A percentile compares a stretch with the other conserved stretches of the same genome.
These are phyloP conservation scores for Wallacemonas sp. DNA, from an alignment of 208 protist species.

Conservation along the genomic window DNA sequence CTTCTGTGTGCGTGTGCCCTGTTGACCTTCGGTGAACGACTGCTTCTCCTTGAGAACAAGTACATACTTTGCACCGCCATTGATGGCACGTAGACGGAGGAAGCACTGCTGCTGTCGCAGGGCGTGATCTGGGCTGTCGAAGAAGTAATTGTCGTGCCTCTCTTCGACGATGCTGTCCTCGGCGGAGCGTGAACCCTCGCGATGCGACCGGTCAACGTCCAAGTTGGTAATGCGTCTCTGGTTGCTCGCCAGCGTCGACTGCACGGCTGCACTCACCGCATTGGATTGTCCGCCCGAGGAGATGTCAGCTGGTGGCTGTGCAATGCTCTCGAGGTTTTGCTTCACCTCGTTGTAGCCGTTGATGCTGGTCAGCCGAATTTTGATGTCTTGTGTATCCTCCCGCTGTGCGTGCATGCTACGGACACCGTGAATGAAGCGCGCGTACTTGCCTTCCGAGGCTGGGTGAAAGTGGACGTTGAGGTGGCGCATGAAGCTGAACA, in stretches of 20 bases:
- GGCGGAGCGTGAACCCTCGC: background rate
- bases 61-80: constrained; percentile 26
- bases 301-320: background rate
- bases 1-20: constrained; percentile 32
- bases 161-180: constrained; percentile 25
- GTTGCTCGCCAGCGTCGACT: background rate
- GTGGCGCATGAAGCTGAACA: constrained; percentile 32
- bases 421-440: constrained; percentile 46
- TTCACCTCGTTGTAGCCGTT: constrained; percentile 60
- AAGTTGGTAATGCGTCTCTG: constrained; percentile 10
- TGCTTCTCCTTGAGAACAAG: constrained; percentile 65
- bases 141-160: constrained; percentile 75
- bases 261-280: too few species aligned
- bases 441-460: constrained; percentile 69
- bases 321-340: constrained; percentile 33
- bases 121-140: constrained; percentile 40
- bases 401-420: constrained; percentile 17
- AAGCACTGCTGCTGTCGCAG: constrained; percentile 36
- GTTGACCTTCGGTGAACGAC: constrained; percentile 32
- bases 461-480: constrained; percentile 35
- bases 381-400: constrained; percentile 45
- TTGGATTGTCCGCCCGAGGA: too few species aligned
- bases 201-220: background rate
- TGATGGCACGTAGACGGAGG: constrained; percentile 52
- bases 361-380: constrained; percentile 45